Conservation (phyloP, 208 protist genomes). For the Acanthamoeba royreba region DNA sequence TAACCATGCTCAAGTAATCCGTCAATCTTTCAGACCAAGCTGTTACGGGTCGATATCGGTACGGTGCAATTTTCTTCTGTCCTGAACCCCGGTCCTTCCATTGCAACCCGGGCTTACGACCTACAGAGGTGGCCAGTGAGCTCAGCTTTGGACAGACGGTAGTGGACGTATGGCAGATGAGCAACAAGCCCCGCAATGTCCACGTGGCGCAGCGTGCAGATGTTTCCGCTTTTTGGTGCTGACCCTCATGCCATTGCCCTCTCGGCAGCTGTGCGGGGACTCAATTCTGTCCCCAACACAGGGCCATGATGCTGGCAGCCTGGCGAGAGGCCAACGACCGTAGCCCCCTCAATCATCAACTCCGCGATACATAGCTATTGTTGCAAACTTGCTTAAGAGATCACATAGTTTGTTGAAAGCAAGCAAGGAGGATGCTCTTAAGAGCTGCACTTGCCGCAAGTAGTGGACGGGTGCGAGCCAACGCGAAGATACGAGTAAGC, state of each 20-base stretch:
- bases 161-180: slow-evolving; percentile 35
- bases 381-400: too few relatives aligned
- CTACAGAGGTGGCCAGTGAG: background rate
- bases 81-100: background rate
- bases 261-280: background rate
- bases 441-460: background rate
- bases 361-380: too few relatives aligned
- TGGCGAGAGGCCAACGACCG: background rate
- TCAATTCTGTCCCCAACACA: background rate
- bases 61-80: background rate
- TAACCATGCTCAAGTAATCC: background rate
- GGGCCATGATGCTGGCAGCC: slow-evolving; percentile 1
- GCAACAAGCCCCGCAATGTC: background rate
- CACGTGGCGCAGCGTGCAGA: background rate
- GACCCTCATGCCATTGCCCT: background rate
- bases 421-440: background rate
- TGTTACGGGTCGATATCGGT: slow-evolving; percentile 40
- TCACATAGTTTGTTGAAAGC: background rate
- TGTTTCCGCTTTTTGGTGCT: background rate
- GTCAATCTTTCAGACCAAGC: slow-evolving; percentile 5
- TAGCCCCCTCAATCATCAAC: background rate
- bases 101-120: background rate
- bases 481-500: background rate
- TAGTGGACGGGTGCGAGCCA: background rate
- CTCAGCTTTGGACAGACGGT: slow-evolving; percentile 32